Conservation (phyloP, 108 stramenopile genomes). For the Aurantiochytrium sp. region DNA sequence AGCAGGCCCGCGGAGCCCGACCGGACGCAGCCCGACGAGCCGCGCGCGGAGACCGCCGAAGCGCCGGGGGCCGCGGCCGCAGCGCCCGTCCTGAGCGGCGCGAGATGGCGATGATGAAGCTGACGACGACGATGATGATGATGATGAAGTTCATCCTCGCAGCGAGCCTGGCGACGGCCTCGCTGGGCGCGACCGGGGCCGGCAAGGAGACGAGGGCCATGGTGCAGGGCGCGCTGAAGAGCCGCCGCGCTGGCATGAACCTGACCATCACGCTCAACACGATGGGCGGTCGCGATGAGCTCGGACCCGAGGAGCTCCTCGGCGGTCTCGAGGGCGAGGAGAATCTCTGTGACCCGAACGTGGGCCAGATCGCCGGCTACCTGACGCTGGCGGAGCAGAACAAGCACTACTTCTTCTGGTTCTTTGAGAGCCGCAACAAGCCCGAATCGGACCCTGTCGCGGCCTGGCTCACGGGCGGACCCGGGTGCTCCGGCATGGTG, state of each 20-base stretch:
- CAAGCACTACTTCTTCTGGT: slow-evolving; percentile 90
- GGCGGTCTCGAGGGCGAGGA: neutral
- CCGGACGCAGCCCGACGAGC: too few relatives aligned
- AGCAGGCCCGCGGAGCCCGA: too few relatives aligned
- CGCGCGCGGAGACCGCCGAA: too few relatives aligned
- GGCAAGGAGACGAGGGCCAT: neutral
- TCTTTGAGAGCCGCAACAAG: slow-evolving; percentile 68
- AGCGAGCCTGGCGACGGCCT: too few relatives aligned
- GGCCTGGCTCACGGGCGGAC: slow-evolving; percentile 92
- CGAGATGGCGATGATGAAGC: too few relatives aligned
- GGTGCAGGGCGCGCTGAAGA: neutral
- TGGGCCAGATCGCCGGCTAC: neutral
- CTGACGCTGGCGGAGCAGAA: slow-evolving; percentile 46
- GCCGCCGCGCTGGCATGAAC: neutral
- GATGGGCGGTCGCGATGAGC: neutral
- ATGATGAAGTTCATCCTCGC: too few relatives aligned
- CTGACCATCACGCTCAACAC: neutral
- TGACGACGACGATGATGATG: too few relatives aligned
- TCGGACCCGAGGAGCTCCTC: neutral
- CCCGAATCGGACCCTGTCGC: slow-evolving; percentile 66
- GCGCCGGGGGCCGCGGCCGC: too few relatives aligned
- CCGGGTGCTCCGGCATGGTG: slow-evolving; percentile 72
- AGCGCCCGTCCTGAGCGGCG: too few relatives aligned
- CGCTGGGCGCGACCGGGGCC: too few relatives aligned
- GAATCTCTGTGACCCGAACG: neutral